Evolutionary conservation across 768 basidiomycete genomes (phyloP).

Genomic region (Psilocybe sp.): DNA sequence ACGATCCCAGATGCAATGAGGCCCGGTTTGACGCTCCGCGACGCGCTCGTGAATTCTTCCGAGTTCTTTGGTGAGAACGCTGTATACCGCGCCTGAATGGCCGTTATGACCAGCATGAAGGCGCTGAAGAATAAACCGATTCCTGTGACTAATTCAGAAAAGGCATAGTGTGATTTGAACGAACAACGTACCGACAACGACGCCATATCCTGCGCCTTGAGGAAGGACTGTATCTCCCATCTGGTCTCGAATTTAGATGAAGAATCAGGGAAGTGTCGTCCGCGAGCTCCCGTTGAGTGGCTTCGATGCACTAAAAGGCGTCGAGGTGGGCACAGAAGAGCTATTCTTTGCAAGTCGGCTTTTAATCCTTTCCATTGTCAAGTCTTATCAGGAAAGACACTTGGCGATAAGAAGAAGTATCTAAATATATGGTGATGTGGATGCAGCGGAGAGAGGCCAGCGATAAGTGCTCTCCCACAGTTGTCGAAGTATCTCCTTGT

Average conservation of each 20-base stretch:
- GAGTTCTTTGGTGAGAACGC: constrained; percentile 73
- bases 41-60: constrained; percentile 83
- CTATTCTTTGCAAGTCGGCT: no score
- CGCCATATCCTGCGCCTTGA: constrained; percentile 84
- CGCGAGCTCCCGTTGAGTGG: not conserved
- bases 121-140: constrained; percentile 87
- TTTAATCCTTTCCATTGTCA: no score
- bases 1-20: constrained; percentile 92
- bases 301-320: no score
- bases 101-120: constrained; percentile 77
- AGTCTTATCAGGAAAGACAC: no score
- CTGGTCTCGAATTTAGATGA: not conserved
- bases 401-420: no score
- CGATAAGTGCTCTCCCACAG: no score
- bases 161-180: not conserved
- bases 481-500: no score
- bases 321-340: no score
- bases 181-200: constrained; percentile 44
- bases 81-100: constrained; percentile 82
- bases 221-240: constrained; percentile 50
- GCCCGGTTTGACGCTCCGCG: constrained; percentile 84
- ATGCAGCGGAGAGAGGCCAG: no score
- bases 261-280: not conserved
- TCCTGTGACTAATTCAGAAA: constrained; percentile 38
- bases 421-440: no score